A percentile compares a stretch with the other conserved stretches of the same genome.
Conservation (phyloP, 495 filamentous ascomycete species). For the Penicillium steckii region DNA sequence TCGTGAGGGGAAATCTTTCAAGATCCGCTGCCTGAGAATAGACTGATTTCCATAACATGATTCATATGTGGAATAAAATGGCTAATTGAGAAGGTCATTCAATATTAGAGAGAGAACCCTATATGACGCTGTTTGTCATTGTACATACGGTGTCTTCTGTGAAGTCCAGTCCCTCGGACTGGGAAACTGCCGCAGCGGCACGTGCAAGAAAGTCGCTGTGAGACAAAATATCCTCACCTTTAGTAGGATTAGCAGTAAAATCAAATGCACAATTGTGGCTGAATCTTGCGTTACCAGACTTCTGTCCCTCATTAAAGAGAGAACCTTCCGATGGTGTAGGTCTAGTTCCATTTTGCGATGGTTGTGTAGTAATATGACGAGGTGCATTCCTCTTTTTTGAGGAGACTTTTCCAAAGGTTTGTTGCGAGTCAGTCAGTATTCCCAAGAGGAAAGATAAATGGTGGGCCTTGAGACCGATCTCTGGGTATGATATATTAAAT, state of each 20-base stretch:
- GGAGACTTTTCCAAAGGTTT: background rate
- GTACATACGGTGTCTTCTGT: background rate
- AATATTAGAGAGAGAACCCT: background rate
- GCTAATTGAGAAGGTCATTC: background rate
- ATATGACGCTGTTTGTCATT: background rate
- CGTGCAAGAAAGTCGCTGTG: slow-evolving; percentile 1
- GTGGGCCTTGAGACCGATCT: background rate
- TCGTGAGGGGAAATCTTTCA: background rate
- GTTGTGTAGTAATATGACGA: background rate
- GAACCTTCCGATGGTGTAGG: background rate
- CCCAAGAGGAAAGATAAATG: background rate
- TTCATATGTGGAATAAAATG: background rate
- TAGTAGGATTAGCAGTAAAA: background rate
- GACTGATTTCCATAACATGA: background rate
- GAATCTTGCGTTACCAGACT: background rate
- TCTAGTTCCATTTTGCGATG: background rate
- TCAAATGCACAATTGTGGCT: background rate
- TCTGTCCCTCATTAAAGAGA: background rate
- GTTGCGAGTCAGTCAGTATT: background rate
- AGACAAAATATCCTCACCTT: slow-evolving; percentile 1
- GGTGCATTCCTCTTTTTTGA: background rate
- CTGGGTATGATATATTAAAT: background rate
- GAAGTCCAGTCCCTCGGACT: background rate
- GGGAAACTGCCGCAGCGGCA: slow-evolving; percentile 3
- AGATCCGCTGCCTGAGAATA: background rate